Conservation (phyloP, 2,329 filamentous ascomycete species). For the Septoria petroselini region DNA sequence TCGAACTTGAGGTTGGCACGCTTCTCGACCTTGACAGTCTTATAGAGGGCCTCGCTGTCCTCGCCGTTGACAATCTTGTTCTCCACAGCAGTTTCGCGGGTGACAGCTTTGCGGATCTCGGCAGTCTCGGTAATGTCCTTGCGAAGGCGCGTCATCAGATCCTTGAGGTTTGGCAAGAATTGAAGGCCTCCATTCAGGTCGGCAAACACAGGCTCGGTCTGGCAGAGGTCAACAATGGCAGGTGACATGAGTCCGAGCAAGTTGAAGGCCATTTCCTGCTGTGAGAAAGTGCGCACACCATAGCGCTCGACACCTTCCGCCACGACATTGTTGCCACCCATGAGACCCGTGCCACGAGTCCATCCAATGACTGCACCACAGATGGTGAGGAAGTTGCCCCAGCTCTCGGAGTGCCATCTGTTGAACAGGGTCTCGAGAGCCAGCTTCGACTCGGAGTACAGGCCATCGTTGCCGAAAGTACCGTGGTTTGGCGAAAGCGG, state of each 20-base stretch:
- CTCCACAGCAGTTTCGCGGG: constrained; percentile 92
- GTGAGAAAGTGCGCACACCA: constrained; percentile 95
- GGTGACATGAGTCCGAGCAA: constrained; percentile 93
- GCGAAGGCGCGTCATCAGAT: constrained; percentile 86
- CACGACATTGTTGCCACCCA: constrained; percentile 96
- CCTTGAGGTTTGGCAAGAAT: constrained; percentile 93
- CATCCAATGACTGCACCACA: constrained; percentile 98
- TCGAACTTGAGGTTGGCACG: constrained; percentile 98
- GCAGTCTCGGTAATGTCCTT: constrained; percentile 94
- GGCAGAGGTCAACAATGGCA: constrained; percentile 89
- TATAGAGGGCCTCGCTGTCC: constrained; percentile 85
- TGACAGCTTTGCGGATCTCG: constrained; percentile 87
- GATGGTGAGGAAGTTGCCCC: constrained; percentile 95
- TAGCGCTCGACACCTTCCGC: constrained; percentile 95
- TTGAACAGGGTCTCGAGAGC: constrained; percentile 97
- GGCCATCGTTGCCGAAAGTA: constrained; percentile 94
- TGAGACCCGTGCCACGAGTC: constrained; percentile 97
- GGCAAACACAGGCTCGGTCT: constrained; percentile 91
- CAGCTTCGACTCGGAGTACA: constrained; percentile 98
- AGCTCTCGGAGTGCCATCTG: constrained; percentile 95
- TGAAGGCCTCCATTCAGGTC: constrained; percentile 97
- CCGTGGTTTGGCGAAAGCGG: constrained; percentile 97
- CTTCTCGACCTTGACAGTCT: constrained; percentile 88
- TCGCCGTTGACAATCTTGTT: constrained; percentile 97
- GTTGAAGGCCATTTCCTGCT: constrained; percentile 99